Evolutionary conservation across 176 grass and related monocot genomes (phyloP).

Genomic region (sorghum (Sorghum bicolor)): DNA sequence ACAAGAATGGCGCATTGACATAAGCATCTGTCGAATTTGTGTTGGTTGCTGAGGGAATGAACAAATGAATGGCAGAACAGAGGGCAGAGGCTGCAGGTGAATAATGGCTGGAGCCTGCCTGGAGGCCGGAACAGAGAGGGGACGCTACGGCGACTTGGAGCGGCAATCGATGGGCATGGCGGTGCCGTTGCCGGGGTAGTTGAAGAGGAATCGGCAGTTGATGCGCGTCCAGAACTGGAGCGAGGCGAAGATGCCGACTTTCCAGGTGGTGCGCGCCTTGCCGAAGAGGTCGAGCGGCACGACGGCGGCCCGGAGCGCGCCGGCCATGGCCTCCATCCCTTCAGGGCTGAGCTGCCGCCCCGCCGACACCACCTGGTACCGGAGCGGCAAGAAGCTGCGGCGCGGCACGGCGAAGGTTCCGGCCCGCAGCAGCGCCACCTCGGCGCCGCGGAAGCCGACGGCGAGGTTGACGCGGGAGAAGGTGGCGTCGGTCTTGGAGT

Average conservation of each 20-base stretch:
- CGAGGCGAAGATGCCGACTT: conserved; percentile 59
- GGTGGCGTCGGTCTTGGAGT: conserved; percentile 55
- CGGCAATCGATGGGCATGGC: conserved; percentile 37
- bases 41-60: background rate
- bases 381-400: conserved; percentile 45
- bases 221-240: conserved; percentile 64
- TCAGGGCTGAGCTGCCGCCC: conserved; percentile 14
- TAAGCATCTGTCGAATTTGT: background rate
- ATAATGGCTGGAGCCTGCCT: background rate
- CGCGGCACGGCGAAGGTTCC: conserved; percentile 45
- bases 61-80: background rate
- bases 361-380: conserved; percentile 34
- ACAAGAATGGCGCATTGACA: conserved; percentile 8
- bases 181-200: conserved; percentile 48
- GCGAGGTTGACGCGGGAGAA: conserved; percentile 57
- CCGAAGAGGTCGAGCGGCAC: conserved; percentile 64
- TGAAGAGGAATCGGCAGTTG: conserved; percentile 55
- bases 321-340: conserved; percentile 48
- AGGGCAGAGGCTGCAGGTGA: background rate
- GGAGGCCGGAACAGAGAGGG: background rate
- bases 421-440: conserved; percentile 43
- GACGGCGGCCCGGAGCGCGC: conserved; percentile 36
- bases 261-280: conserved; percentile 61
- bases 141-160: conserved; percentile 32
- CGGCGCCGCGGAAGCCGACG: conserved; percentile 59